phyloP scores from a whole-genome alignment of 208 protist species.

The Chromosphaera perkinsii region DNA sequence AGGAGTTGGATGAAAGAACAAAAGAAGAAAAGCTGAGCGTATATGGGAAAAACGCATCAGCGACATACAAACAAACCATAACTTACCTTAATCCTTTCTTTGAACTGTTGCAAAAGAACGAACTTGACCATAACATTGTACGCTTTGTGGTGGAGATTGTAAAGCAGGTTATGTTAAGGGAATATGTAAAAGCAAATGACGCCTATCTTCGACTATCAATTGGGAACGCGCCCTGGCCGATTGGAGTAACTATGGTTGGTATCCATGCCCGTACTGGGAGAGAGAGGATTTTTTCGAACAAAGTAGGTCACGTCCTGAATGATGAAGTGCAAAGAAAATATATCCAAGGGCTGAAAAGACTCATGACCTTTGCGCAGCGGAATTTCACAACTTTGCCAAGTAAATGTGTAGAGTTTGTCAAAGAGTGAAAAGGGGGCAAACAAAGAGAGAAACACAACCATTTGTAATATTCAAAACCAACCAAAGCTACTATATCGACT shows the following conservation, averaged over 20 bases:
- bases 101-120: too few species aligned
- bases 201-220: conserved; percentile 57
- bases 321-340: conserved; percentile 48
- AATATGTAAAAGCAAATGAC: conserved; percentile 54
- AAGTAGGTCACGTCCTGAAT: conserved; percentile 65
- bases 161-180: conserved; percentile 14
- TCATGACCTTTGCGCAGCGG: conserved; percentile 57
- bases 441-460: too few species aligned
- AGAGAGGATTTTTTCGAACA: conserved; percentile 62
- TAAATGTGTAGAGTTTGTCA: conserved; percentile 33
- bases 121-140: not conserved
- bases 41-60: too few species aligned
- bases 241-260: conserved; percentile 65
- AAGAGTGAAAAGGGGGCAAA: too few species aligned
- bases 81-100: too few species aligned
- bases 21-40: too few species aligned
- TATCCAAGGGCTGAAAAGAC: conserved; percentile 53
- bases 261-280: conserved; percentile 52
- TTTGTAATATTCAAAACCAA: too few species aligned
- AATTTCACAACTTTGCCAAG: conserved; percentile 43
- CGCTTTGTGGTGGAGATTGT: conserved; percentile 12
- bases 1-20: too few species aligned
- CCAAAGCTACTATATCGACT: too few species aligned
- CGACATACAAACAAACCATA: too few species aligned
- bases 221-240: conserved; percentile 51